These are phyloP conservation scores for Trypanosoma melophagium DNA, from an alignment of 208 protist species.

Conservation along the genomic window DNA sequence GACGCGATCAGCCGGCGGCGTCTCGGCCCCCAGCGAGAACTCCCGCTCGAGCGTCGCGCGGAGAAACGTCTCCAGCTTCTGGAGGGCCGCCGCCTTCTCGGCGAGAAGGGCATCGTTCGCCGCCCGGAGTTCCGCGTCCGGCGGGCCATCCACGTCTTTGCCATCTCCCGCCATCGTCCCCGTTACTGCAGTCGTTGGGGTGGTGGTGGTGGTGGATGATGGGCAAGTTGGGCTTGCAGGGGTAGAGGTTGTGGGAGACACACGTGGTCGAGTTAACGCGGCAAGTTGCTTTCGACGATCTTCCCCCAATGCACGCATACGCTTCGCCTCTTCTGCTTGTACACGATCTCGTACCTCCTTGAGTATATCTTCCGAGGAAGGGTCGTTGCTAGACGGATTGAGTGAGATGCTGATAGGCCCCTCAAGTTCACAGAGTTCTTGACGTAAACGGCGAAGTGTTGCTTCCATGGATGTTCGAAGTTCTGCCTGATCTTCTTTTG, in stretches of 20 bases:
- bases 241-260: not conserved
- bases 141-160: no score
- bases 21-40: constrained; percentile 19
- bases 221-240: not conserved
- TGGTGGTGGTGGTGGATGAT: not conserved
- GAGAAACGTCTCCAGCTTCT: constrained; percentile 46
- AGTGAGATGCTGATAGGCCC: constrained; percentile 6
- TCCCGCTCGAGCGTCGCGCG: constrained; percentile 33
- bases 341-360: constrained; percentile 14
- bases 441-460: constrained; percentile 19
- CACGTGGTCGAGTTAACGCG: not conserved
- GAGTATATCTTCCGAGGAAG: not conserved
- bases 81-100: constrained; percentile 24
- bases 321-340: constrained; percentile 13
- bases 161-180: no score
- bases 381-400: not conserved
- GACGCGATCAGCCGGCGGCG: constrained; percentile 35
- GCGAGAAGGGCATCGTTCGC: constrained; percentile 3
- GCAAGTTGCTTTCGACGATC: constrained; percentile 20
- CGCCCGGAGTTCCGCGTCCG: constrained; percentile 4
- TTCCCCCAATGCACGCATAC: constrained; percentile 13
- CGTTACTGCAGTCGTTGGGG: not conserved
- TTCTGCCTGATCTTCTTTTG: constrained; percentile 15
- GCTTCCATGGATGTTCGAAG: constrained; percentile 13
- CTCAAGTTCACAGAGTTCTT: constrained; percentile 30